phyloP scores from a whole-genome alignment of 2,329 filamentous ascomycete genomes.

The Colletotrichum kahawae region DNA sequence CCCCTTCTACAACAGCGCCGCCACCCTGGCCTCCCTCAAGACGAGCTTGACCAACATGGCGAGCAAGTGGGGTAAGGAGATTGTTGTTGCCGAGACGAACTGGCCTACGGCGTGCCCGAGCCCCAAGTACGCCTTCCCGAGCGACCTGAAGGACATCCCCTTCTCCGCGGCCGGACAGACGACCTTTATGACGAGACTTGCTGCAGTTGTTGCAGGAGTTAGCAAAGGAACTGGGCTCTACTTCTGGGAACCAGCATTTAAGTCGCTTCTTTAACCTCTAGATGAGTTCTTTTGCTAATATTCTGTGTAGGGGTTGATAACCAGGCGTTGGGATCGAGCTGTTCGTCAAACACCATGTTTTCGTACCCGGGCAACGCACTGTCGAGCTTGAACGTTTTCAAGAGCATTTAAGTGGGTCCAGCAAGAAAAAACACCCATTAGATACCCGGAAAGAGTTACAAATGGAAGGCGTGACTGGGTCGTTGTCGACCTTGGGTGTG shows the following conservation, averaged over 20 bases:
- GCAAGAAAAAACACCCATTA: not conserved
- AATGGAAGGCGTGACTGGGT: not conserved
- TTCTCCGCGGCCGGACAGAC: conserved; percentile 68
- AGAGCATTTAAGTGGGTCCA: conserved; percentile 41
- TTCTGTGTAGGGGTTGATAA: conserved; percentile 54
- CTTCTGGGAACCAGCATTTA: conserved; percentile 76
- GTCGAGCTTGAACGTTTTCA: conserved; percentile 62
- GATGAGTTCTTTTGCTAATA: not conserved
- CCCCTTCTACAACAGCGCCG: conserved; percentile 68
- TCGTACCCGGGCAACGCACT: conserved; percentile 57
- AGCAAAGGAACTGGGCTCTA: conserved; percentile 65
- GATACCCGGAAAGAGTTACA: not conserved
- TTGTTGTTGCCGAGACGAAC: conserved; percentile 74
- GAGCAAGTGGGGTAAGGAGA: conserved; percentile 65
- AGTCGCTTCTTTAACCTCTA: not conserved
- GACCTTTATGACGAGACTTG: conserved; percentile 65
- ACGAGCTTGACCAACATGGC: conserved; percentile 63
- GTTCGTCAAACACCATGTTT: conserved; percentile 68
- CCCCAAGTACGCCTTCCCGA: conserved; percentile 63
- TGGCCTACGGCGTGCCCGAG: conserved; percentile 71
- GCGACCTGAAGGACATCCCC: conserved; percentile 63
- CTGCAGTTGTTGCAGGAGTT: conserved; percentile 57
- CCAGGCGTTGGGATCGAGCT: conserved; percentile 67
- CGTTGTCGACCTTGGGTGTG: not conserved
- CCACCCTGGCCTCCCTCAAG: conserved; percentile 63